phyloP scores from a whole-genome alignment of 2,329 filamentous ascomycete genomes.

The Neonectria ditissima region DNA sequence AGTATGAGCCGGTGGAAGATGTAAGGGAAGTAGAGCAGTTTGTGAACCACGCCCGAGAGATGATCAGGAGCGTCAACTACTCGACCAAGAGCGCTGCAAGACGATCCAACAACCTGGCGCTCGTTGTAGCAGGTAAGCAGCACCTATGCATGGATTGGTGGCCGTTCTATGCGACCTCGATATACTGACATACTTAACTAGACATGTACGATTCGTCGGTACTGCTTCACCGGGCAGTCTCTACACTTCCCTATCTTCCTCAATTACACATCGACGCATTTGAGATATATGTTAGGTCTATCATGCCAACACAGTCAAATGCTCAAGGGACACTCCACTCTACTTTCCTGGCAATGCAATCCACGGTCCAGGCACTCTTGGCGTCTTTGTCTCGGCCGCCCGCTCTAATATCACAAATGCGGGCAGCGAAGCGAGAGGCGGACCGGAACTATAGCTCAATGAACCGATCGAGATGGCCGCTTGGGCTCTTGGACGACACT shows the following conservation, averaged over 20 bases:
- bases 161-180: constrained; percentile 10
- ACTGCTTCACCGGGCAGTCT: constrained; percentile 64
- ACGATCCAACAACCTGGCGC: constrained; percentile 78
- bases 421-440: constrained; percentile 78
- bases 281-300: constrained; percentile 75
- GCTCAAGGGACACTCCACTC: constrained; percentile 81
- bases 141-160: background rate
- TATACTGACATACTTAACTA: constrained; percentile 48
- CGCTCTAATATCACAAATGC: constrained; percentile 81
- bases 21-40: constrained; percentile 93
- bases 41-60: constrained; percentile 89
- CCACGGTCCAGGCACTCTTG: constrained; percentile 85
- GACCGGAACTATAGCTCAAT: constrained; percentile 83
- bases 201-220: constrained; percentile 77
- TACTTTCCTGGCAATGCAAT: constrained; percentile 82
- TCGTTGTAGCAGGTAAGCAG: constrained; percentile 69
- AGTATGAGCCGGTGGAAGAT: constrained; percentile 86
- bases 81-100: constrained; percentile 86
- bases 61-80: constrained; percentile 85
- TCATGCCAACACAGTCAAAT: constrained; percentile 76
- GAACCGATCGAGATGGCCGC: constrained; percentile 81
- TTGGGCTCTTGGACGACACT: constrained; percentile 87
- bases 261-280: constrained; percentile 75
- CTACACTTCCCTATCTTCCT: constrained; percentile 75
- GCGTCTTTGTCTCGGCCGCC: constrained; percentile 82